Conservation (phyloP, 768 basidiomycete genomes). For the Leccinum longicurvipes region DNA sequence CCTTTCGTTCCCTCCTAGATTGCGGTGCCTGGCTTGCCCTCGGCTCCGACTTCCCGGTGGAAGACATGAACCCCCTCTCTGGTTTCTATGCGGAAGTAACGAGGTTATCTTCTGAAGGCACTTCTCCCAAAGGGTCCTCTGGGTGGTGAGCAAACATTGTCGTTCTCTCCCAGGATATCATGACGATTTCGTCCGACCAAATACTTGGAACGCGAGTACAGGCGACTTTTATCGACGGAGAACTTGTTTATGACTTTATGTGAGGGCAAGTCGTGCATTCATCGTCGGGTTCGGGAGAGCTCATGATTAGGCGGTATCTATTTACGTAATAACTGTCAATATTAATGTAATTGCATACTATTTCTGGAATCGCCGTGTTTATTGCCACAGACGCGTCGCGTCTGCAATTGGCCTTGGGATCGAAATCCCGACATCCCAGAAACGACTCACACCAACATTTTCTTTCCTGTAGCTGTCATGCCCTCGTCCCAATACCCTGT, state of each 20-base stretch:
- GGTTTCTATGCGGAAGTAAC: constrained; percentile 87
- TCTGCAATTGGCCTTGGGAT: neutral
- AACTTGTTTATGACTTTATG: constrained; percentile 41
- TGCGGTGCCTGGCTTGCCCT: constrained; percentile 67
- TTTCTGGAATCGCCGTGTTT: no score
- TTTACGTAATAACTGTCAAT: no score
- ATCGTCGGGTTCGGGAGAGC: no score
- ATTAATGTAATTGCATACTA: no score
- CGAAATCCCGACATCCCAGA: neutral
- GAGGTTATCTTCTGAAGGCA: constrained; percentile 62
- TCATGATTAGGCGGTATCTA: no score
- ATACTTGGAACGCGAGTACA: constrained; percentile 68
- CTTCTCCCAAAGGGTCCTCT: constrained; percentile 74
- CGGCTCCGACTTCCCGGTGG: constrained; percentile 90
- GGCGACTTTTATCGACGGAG: constrained; percentile 78
- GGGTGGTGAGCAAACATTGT: constrained; percentile 83
- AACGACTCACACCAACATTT: neutral
- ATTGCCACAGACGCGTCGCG: constrained; percentile 28
- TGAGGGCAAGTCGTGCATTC: constrained; percentile 11
- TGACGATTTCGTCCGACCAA: constrained; percentile 54
- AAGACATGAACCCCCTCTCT: constrained; percentile 76
- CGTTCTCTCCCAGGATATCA: constrained; percentile 80
- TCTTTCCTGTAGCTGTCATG: constrained; percentile 17
- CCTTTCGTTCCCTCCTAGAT: constrained; percentile 72
- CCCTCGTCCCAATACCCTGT: constrained; percentile 14